Evolutionary conservation across 352 stramenopile genomes (phyloP), one percentile per base, ranked within the genome.

Genomic region (Globisporangium camurandrum): DNA sequence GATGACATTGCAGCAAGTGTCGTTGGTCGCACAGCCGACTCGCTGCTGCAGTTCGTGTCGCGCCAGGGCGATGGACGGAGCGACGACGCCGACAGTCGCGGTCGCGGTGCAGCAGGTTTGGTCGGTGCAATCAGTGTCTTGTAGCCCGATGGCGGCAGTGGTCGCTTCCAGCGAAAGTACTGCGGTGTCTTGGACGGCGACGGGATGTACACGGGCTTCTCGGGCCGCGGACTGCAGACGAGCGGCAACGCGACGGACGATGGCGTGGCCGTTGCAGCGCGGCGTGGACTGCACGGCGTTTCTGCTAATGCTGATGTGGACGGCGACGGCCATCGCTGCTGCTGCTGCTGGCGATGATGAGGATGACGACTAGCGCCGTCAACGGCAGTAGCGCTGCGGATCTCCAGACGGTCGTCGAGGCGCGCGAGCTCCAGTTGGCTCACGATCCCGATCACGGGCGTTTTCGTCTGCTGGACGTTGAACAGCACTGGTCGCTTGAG

Each of bases 151-250:
- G 42, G 44, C 24, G 34, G 23, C 26, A 44, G 34, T 10, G 70
- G 58, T 3, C 56, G 64, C 28, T 80, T 84, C 75, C 71, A 87
- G 19, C 72, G 67, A 48, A 85, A 87, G 51, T 87, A 87, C 45
- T 72, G 59, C 0, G 73, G 75, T 0, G 73, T 85, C 26, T 71
- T 68, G 6, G 70, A 66, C 10, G 75, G 72, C 1, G 45, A 64
- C 10, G 66, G 54, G 1, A 71, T 39, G 55, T 81, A 85, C 4
- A 34, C 26, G 6, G 28, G 37, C 40, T 78, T 85, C 23, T 74
- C 52, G 0, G 60, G 55, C 2, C 70, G 59, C 2, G 66, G 61
- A 27, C 69, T 83, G 10, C 69, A 61, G 14, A 87, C 57, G 28
- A 69, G 63, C n/a, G 75, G 75, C 1, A 87, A 60, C n/a, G 60